phyloP scores from a whole-genome alignment of 192 early-diverging fungal genomes.

The Backusella parvicylindrica region DNA sequence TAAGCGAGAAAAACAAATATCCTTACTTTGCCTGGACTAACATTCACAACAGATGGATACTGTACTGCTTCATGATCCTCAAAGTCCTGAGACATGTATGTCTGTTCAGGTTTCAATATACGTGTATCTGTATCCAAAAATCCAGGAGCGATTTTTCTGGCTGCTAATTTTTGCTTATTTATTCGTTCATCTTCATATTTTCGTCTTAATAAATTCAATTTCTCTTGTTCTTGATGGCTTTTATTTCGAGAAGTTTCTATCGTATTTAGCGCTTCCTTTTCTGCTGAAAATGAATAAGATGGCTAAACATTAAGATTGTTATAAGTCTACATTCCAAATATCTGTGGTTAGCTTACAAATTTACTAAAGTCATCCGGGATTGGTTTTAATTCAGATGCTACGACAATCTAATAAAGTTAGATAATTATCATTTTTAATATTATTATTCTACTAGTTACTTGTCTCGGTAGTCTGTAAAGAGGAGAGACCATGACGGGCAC shows the following conservation, averaged over 20 bases:
- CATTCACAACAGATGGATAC: not conserved
- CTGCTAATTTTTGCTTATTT: slow-evolving; percentile 45
- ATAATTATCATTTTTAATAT: not conserved
- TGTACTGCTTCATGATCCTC: not conserved
- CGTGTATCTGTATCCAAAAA: slow-evolving; percentile 58
- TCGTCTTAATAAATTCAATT: slow-evolving; percentile 29
- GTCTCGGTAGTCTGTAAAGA: slow-evolving; percentile 33
- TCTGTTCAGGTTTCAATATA: slow-evolving; percentile 44
- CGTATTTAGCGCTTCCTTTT: slow-evolving; percentile 46
- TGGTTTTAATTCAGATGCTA: slow-evolving; percentile 17
- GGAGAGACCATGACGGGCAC: slow-evolving; percentile 37
- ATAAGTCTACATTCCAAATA: not conserved
- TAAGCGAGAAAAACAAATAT: not conserved
- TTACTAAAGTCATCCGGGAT: slow-evolving; percentile 32
- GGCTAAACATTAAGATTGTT: not conserved
- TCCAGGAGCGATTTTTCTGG: slow-evolving; percentile 63
- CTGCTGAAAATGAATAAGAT: slow-evolving; percentile 51
- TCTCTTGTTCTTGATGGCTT: slow-evolving; percentile 25
- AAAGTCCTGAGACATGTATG: not conserved
- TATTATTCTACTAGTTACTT: slow-evolving; percentile 8
- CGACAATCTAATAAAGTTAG: slow-evolving; percentile 13
- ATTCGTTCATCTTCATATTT: slow-evolving; percentile 41
- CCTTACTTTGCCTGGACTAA: slow-evolving; percentile 5
- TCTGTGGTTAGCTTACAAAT: slow-evolving; percentile 18
- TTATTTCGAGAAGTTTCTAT: slow-evolving; percentile 33